phyloP scores from a whole-genome alignment of 2,329 filamentous ascomycete species.

The Hymenoscyphus linearis region DNA sequence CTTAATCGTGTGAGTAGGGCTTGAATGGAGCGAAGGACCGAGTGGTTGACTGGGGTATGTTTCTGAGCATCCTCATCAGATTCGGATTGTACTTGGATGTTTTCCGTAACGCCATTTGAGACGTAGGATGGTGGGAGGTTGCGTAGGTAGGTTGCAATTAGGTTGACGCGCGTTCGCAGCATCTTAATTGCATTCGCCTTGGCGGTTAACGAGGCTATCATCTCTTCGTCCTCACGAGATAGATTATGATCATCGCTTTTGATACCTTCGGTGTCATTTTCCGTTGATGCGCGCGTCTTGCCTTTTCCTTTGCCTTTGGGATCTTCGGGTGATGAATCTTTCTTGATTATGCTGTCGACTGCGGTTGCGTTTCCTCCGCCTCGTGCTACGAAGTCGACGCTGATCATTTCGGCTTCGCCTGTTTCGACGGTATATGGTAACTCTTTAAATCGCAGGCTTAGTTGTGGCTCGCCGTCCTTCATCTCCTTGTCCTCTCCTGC shows the following conservation, averaged over 20 bases:
- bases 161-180: constrained; percentile 70
- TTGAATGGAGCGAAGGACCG: constrained; percentile 81
- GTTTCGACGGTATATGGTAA: constrained; percentile 86
- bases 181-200: constrained; percentile 93
- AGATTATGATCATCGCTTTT: constrained; percentile 48
- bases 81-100: constrained; percentile 13
- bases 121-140: constrained; percentile 63
- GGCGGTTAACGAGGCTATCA: constrained; percentile 65
- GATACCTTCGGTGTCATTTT: constrained; percentile 29
- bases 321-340: constrained; percentile 27
- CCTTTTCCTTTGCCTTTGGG: constrained; percentile 26
- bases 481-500: constrained; percentile 65
- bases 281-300: constrained; percentile 29
- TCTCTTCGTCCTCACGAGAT: constrained; percentile 55
- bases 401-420: constrained; percentile 95
- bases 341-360: constrained; percentile 34
- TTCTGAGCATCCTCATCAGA: constrained; percentile 18
- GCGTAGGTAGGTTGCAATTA: constrained; percentile 72
- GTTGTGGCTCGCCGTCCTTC: constrained; percentile 53
- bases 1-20: constrained; percentile 78
- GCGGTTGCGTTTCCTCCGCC: constrained; percentile 76
- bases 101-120: constrained; percentile 38
- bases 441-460: constrained; percentile 72
- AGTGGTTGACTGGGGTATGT: constrained; percentile 44
- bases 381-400: constrained; percentile 85